Conservation (phyloP, 2,329 filamentous ascomycete genomes). For the Byssochlamys sp. region DNA sequence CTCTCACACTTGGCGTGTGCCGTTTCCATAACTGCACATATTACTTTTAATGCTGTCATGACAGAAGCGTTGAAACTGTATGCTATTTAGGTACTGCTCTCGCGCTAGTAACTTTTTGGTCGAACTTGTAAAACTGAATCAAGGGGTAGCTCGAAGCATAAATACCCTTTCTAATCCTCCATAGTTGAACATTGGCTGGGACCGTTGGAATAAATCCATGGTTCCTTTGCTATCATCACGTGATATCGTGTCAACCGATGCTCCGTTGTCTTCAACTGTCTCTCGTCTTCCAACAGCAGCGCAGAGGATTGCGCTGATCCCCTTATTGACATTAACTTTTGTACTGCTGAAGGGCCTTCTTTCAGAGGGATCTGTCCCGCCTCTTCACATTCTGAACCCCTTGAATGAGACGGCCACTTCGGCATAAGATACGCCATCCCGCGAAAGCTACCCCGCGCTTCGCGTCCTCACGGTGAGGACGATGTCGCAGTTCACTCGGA, state of each 20-base stretch:
- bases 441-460: slow-evolving; percentile 26
- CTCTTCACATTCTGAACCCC: neutral
- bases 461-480: slow-evolving; percentile 21
- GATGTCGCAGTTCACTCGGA: slow-evolving; percentile 23
- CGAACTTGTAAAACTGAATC: neutral
- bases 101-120: neutral
- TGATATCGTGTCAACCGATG: neutral
- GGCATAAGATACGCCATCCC: slow-evolving; percentile 1
- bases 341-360: neutral
- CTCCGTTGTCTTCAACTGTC: slow-evolving; percentile 1
- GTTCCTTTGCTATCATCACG: slow-evolving; percentile 2
- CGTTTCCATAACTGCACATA: slow-evolving; percentile 3
- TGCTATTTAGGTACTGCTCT: slow-evolving; percentile 6
- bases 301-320: neutral
- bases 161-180: neutral
- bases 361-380: neutral
- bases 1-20: neutral
- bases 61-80: slow-evolving; percentile 5
- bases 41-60: slow-evolving; percentile 4
- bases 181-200: neutral
- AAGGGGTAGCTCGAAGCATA: neutral
- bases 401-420: neutral
- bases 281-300: neutral
- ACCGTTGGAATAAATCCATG: neutral
- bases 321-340: neutral